phyloP scores from a whole-genome alignment of 2,329 filamentous ascomycete genomes.

The Grosmannia huntii region DNA sequence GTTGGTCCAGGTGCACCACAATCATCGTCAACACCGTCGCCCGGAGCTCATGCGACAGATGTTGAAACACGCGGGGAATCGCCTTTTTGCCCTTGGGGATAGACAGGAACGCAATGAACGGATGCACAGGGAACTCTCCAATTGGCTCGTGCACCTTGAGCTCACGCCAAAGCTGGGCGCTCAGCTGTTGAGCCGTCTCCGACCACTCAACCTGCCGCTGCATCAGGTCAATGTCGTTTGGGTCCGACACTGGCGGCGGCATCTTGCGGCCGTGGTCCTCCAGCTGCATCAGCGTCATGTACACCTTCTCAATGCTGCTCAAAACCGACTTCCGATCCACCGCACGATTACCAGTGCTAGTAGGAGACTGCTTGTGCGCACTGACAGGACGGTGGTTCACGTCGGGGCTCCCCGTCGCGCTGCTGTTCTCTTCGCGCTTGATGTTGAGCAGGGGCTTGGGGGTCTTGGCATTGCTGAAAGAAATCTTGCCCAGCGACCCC shows the following conservation, averaged over 20 bases:
- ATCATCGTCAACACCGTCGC: constrained; percentile 95
- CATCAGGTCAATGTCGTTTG: constrained; percentile 53
- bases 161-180: constrained; percentile 68
- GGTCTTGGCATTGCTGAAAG: constrained; percentile 97
- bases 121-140: constrained; percentile 62
- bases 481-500: constrained; percentile 92
- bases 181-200: constrained; percentile 56
- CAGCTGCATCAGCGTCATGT: constrained; percentile 78
- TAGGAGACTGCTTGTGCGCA: constrained; percentile 24
- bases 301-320: constrained; percentile 78
- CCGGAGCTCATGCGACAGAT: constrained; percentile 83
- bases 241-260: constrained; percentile 48
- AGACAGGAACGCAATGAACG: constrained; percentile 91
- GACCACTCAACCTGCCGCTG: constrained; percentile 72
- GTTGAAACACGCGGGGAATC: constrained; percentile 86
- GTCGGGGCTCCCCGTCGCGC: constrained; percentile 21
- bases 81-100: constrained; percentile 95
- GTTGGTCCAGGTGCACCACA: constrained; percentile 77
- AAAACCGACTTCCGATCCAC: constrained; percentile 74
- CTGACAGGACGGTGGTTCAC: constrained; percentile 40
- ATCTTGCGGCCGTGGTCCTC: constrained; percentile 83
- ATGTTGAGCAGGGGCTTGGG: constrained; percentile 91
- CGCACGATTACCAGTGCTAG: constrained; percentile 24
- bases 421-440: constrained; percentile 62
- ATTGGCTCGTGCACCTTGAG: constrained; percentile 92